Percentiles rank a stretch among this genome's conserved stretches.
phyloP scores from a whole-genome alignment of 805 yeast species.

The Wickerhamomyces xylosicus region DNA sequence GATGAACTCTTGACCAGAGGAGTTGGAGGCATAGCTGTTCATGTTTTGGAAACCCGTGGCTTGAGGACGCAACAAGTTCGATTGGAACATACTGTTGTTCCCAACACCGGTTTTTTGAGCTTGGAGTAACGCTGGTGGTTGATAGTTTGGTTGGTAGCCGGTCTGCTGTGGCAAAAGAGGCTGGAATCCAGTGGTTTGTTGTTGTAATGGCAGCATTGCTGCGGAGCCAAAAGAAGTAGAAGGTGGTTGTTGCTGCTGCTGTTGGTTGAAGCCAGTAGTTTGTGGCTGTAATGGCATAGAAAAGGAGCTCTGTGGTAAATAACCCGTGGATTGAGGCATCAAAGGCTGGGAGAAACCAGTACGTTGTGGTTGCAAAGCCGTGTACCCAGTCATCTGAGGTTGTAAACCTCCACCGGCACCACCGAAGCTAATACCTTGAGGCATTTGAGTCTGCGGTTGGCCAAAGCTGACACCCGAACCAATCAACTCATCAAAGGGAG shows the following conservation, averaged over 20 bases:
- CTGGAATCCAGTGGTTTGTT: conserved; percentile 25
- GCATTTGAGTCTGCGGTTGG: conserved; percentile 14
- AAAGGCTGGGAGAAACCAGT: conserved; percentile 35
- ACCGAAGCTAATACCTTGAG: conserved; percentile 15
- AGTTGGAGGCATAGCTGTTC: conserved; percentile 19
- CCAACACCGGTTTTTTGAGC: conserved; percentile 59
- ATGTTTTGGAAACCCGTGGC: conserved; percentile 21
- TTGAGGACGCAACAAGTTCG: conserved; percentile 22
- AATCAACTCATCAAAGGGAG: conserved; percentile 31
- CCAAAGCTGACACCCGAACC: conserved; percentile 20
- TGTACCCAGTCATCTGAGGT: conserved; percentile 18
- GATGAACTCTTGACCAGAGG: conserved; percentile 48
- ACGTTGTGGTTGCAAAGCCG: conserved; percentile 22
- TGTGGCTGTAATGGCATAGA: conserved; percentile 18
- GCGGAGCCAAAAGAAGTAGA: background rate
- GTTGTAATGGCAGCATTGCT: conserved; percentile 30
- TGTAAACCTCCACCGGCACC: conserved; percentile 19
- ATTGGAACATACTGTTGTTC: conserved; percentile 27
- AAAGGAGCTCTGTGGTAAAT: conserved; percentile 25
- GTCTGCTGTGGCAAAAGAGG: conserved; percentile 23
- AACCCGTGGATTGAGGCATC: conserved; percentile 31
- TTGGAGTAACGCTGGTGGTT: conserved; percentile 29
- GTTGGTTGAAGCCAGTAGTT: conserved; percentile 19
- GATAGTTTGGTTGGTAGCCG: conserved; percentile 14
- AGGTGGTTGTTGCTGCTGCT: background rate